A percentile compares a stretch with the other conserved stretches of the same genome.
These are phyloP conservation scores for Naganishia friedmannii DNA, from an alignment of 768 basidiomycete genomes.

Conservation along the genomic window DNA sequence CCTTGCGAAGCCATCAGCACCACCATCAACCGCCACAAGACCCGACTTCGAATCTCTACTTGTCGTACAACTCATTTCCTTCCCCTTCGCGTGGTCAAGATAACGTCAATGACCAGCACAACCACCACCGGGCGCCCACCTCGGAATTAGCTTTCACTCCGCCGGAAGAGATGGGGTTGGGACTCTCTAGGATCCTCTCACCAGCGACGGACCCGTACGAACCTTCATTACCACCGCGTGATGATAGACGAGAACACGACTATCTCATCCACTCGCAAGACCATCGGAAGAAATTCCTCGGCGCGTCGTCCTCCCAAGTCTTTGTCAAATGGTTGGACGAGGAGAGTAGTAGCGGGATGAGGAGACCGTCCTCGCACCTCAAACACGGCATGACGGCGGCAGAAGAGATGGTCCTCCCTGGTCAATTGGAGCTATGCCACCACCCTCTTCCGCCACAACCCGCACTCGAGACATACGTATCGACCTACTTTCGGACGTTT, in stretches of 20 bases:
- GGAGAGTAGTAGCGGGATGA: not conserved
- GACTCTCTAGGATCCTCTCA: not conserved
- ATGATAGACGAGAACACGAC: not conserved
- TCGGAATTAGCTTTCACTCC: not conserved
- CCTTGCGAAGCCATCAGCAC: not conserved
- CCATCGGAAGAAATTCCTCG: conserved; percentile 5
- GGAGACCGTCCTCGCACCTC: not conserved
- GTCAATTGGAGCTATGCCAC: not conserved
- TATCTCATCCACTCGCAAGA: not conserved
- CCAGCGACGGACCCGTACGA: not conserved
- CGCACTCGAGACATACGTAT: not conserved
- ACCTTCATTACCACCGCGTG: not conserved
- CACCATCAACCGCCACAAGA: not conserved
- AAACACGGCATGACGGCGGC: not conserved
- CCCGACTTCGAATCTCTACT: not conserved
- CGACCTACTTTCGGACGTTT: conserved; percentile 9
- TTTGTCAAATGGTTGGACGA: conserved; percentile 9
- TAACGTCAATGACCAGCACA: not conserved
- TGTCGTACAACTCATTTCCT: not conserved
- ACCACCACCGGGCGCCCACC: not conserved
- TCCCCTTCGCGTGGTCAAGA: not conserved
- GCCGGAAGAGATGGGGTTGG: not conserved
- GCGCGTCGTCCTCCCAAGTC: conserved; percentile 1
- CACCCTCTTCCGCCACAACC: not conserved
- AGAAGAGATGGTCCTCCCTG: conserved; percentile 1